Percentiles rank a stretch among this genome's conserved stretches.
phyloP scores from a whole-genome alignment of 306 rosid genomes.

The Lotus japonicus region DNA sequence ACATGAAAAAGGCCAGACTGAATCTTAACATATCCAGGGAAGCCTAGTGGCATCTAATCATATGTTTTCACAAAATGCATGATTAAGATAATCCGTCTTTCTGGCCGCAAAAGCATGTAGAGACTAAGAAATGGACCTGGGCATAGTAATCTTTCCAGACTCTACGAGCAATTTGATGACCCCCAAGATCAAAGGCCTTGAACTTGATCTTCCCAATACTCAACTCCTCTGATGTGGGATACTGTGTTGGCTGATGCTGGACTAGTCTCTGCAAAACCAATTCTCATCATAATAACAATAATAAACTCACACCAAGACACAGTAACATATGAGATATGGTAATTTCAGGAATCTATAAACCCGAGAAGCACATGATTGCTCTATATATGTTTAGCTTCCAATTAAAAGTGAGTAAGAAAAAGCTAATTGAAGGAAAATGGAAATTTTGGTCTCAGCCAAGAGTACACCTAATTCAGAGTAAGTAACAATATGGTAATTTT shows the following conservation, averaged over 20 bases:
- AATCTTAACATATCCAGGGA: neutral
- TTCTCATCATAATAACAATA: slow-evolving; percentile 1
- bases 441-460: too few relatives aligned
- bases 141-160: slow-evolving; percentile 98
- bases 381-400: neutral
- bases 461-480: too few relatives aligned
- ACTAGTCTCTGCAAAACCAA: slow-evolving; percentile 72
- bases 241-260: slow-evolving; percentile 92
- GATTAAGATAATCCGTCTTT: neutral
- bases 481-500: neutral
- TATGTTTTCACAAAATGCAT: neutral
- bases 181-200: slow-evolving; percentile 86
- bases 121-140: slow-evolving; percentile 41
- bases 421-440: too few relatives aligned
- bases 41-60: neutral
- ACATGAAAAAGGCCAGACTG: neutral
- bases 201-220: slow-evolving; percentile 94
- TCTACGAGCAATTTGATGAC: slow-evolving; percentile 84
- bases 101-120: neutral
- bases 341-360: too few relatives aligned
- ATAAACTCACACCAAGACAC: slow-evolving; percentile 9
- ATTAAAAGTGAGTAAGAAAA: too few relatives aligned
- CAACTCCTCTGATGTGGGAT: slow-evolving; percentile 88
- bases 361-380: neutral
- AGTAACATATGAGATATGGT: too few relatives aligned